Evolutionary conservation across 1,139 yeast genomes (phyloP), one percentile per base, ranked within the genome.

Genomic region (Saccharomyces uvarum): DNA sequence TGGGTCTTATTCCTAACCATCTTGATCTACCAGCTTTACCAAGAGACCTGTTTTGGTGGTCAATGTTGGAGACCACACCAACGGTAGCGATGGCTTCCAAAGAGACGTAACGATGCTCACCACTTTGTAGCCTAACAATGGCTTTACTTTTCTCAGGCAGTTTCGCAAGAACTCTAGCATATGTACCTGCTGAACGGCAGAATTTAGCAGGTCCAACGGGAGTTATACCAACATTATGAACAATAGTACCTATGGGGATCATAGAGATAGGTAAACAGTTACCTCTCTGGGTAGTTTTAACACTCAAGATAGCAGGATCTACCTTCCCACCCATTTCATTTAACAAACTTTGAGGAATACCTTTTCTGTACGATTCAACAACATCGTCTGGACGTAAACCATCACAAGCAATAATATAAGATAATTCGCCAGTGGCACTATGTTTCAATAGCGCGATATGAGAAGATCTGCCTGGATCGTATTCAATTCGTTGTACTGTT

Each of bases 11-110:
- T 61, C 99, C 99, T 70, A 88, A 77, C 78, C 90, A 86, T 72
- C 99, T 86, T 53, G 86, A 78, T 73, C 98, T 83, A 66, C 99
- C 99, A 14, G 99, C 99, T 73, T 95, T 93, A 80, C 99, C 99
- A 75, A 90, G 80, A 54, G 88, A 82, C 58, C 83, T 80, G 62
- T 89, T 89, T 74, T 88, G 95, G 73, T 91, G 97, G 63, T 91
- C 97, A 56, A 89, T 82, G 70, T 95, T 95, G n/a, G 97, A 89
- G 11, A 90, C 96, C 52, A 89, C 82, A 46, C 99, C 99, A 60
- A 93, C 78, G 1, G 99, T 90, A 21, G 98, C 99, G 72, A 93
- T 88, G 42, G 97, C 89, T 55, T 88, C 86, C 56, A 89, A 70
- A 54, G 88, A 80, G 38, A 95, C 87, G 64, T 87, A 89, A 66